Conservation (phyloP, 805 yeast genomes). For the Blastobotrys peoriensis region DNA sequence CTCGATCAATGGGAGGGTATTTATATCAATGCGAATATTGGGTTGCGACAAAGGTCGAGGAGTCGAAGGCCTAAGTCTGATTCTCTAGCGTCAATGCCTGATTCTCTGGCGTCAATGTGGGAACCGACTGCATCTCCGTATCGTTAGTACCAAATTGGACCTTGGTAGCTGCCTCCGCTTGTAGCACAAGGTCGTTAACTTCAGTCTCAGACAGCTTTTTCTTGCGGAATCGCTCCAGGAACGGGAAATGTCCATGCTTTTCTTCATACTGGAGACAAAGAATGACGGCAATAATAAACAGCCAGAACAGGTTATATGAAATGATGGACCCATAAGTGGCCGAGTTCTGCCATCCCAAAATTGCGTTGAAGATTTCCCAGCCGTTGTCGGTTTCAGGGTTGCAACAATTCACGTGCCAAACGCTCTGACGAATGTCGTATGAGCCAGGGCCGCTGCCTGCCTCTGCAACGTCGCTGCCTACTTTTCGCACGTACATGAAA, state of each 20-base stretch:
- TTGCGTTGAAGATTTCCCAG: constrained; percentile 94
- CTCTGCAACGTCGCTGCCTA: constrained; percentile 96
- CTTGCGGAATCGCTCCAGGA: constrained; percentile 41
- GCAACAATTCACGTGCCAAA: constrained; percentile 97
- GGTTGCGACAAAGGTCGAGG: constrained; percentile 43
- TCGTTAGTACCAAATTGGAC: constrained; percentile 6
- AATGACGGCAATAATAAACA: constrained; percentile 51
- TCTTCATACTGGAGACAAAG: constrained; percentile 76
- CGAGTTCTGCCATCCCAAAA: constrained; percentile 95
- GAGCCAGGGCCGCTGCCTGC: constrained; percentile 92
- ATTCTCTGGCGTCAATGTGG: too few species aligned
- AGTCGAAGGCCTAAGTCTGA: too few species aligned
- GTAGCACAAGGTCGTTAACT: constrained; percentile 17
- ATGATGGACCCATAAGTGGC: constrained; percentile 90
- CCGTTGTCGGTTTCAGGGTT: constrained; percentile 88
- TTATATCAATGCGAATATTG: constrained; percentile 61
- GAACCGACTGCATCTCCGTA: background rate
- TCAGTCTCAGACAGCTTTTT: constrained; percentile 26
- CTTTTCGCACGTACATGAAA: constrained; percentile 50
- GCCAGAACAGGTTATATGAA: constrained; percentile 86
- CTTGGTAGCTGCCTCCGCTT: constrained; percentile 15
- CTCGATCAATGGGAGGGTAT: constrained; percentile 46
- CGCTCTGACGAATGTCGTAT: constrained; percentile 68
- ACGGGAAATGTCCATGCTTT: constrained; percentile 69
- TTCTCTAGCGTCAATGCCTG: too few species aligned